Evolutionary conservation across 371 early-diverging fungal genomes (phyloP).

Genomic region (Rhizopus microsporus): DNA sequence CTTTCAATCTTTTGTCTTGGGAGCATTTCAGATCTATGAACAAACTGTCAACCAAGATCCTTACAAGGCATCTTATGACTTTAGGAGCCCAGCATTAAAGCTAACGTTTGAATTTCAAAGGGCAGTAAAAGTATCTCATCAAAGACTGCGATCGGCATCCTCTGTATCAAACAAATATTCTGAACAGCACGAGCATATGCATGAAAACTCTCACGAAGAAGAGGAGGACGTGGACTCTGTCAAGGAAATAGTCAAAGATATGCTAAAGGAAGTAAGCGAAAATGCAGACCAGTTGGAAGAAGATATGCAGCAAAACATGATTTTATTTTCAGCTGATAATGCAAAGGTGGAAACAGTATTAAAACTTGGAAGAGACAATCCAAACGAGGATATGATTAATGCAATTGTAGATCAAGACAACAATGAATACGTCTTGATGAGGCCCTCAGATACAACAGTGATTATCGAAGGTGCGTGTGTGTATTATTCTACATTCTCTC

Average conservation of each 20-base stretch:
- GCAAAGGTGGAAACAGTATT: slow-evolving; percentile 50
- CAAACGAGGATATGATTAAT: slow-evolving; percentile 21
- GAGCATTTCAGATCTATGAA: slow-evolving; percentile 45
- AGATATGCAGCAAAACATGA: slow-evolving; percentile 45
- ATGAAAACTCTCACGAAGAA: slow-evolving; percentile 3
- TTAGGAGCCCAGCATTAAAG: slow-evolving; percentile 42
- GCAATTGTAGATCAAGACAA: slow-evolving; percentile 54
- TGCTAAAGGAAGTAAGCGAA: slow-evolving; percentile 53
- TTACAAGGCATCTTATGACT: slow-evolving; percentile 29
- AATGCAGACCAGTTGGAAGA: slow-evolving; percentile 51
- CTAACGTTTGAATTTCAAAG: slow-evolving; percentile 48
- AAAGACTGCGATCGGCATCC: slow-evolving; percentile 25
- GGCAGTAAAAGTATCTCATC: slow-evolving; percentile 46
- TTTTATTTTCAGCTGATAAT: slow-evolving; percentile 30
- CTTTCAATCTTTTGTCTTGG: slow-evolving; percentile 43
- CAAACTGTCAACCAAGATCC: slow-evolving; percentile 30
- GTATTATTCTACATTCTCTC: background rate
- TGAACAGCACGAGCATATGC: slow-evolving; percentile 3
- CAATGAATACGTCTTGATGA: slow-evolving; percentile 58
- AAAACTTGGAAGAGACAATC: slow-evolving; percentile 26
- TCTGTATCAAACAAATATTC: slow-evolving; percentile 12
- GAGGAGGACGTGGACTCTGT: slow-evolving; percentile 31
- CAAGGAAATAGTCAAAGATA: slow-evolving; percentile 37
- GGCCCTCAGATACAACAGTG: slow-evolving; percentile 55
- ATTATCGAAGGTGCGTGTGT: slow-evolving; percentile 48